These are phyloP conservation scores for Leccinum subfulvum DNA, from an alignment of 1,284 basidiomycete species.

Conservation along the genomic window DNA sequence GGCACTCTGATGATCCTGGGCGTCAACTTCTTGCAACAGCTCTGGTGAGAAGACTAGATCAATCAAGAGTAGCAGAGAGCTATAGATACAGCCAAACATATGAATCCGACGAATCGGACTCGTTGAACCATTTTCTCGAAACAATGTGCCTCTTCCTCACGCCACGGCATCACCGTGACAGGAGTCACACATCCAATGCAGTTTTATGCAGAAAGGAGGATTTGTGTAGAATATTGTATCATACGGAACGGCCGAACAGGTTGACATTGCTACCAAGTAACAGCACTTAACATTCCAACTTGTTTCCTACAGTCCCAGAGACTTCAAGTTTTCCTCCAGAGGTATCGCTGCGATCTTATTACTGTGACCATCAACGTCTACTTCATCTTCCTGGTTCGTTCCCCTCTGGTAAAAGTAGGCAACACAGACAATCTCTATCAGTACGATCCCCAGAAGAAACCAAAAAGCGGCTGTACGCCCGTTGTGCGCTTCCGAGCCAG, in stretches of 20 bases:
- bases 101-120: background rate
- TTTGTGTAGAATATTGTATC: no score
- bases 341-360: background rate
- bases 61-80: background rate
- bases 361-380: background rate
- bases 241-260: background rate
- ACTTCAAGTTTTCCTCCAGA: background rate
- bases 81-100: background rate
- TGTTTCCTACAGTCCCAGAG: no score
- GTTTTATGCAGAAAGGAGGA: no score
- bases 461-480: conserved; percentile 49
- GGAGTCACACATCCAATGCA: no score
- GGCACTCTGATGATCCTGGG: background rate
- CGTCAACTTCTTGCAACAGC: no score
- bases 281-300: no score
- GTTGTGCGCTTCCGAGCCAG: conserved; percentile 34
- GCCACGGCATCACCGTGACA: no score
- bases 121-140: background rate
- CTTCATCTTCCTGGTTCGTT: conserved; percentile 1
- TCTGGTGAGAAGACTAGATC: background rate
- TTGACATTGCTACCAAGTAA: no score
- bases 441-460: conserved; percentile 46
- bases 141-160: no score
- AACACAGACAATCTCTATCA: conserved; percentile 35
- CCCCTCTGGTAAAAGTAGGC: conserved; percentile 38